A percentile compares a stretch with the other conserved stretches of the same genome.
Conservation (phyloP, 2,329 filamentous ascomycete species). For the Colletotrichum godetiae region DNA sequence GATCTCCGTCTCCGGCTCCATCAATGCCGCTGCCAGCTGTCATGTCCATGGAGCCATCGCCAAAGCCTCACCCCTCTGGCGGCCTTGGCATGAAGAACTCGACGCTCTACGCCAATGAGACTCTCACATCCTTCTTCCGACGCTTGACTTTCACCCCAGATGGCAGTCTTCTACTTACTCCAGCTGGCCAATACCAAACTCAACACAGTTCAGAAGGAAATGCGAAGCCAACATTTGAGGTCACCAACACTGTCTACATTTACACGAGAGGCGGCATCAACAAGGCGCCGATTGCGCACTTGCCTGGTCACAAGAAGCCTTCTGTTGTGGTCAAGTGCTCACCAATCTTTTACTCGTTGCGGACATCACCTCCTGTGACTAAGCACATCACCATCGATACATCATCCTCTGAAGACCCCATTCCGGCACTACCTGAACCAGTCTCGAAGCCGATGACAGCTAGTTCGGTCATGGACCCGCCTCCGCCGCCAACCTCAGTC, state of each 20-base stretch:
- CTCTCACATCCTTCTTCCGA: conserved; percentile 95
- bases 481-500: conserved; percentile 70
- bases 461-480: conserved; percentile 83
- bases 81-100: conserved; percentile 81
- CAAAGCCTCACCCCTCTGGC: conserved; percentile 74
- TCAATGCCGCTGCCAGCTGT: conserved; percentile 95
- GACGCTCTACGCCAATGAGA: conserved; percentile 95
- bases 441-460: conserved; percentile 71
- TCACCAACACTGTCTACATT: conserved; percentile 98
- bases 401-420: conserved; percentile 85
- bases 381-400: conserved; percentile 96
- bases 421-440: conserved; percentile 86
- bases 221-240: conserved; percentile 81
- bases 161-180: conserved; percentile 91
- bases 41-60: conserved; percentile 92
- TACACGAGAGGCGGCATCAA: conserved; percentile 97
- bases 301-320: conserved; percentile 97
- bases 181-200: conserved; percentile 93
- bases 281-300: conserved; percentile 92
- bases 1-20: conserved; percentile 92
- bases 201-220: conserved; percentile 75
- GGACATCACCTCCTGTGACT: conserved; percentile 75
- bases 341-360: conserved; percentile 85
- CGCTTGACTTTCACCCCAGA: conserved; percentile 95
- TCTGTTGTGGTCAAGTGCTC: conserved; percentile 97